Conservation (phyloP, 2,329 filamentous ascomycete genomes). For the Fusarium phyllophilum region DNA sequence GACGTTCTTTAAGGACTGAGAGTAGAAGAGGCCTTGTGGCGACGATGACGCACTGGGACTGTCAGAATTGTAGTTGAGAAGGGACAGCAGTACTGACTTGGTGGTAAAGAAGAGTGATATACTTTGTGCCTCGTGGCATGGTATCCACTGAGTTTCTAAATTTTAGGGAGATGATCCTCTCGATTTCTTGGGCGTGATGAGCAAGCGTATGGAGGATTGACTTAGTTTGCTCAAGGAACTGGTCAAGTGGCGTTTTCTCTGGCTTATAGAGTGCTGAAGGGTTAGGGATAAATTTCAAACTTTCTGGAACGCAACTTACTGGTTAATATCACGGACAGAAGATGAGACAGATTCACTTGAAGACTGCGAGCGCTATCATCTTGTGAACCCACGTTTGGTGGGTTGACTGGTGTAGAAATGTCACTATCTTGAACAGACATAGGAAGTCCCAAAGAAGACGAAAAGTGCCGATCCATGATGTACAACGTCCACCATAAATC, state of each 20-base stretch:
- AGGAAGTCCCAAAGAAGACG: constrained; percentile 51
- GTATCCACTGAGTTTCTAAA: constrained; percentile 49
- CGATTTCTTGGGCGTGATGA: constrained; percentile 52
- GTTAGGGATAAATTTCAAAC: neutral
- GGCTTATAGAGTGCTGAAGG: constrained; percentile 49
- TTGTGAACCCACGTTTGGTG: constrained; percentile 41
- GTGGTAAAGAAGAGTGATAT: constrained; percentile 53
- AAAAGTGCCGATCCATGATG: constrained; percentile 54
- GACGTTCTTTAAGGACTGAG: constrained; percentile 51
- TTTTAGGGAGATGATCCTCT: constrained; percentile 49
- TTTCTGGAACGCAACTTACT: constrained; percentile 39
- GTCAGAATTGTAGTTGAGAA: neutral
- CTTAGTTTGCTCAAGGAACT: constrained; percentile 51
- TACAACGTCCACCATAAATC: constrained; percentile 56
- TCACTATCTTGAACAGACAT: constrained; percentile 52
- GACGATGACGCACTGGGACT: constrained; percentile 50
- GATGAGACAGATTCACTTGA: constrained; percentile 50
- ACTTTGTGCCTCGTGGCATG: constrained; percentile 51
- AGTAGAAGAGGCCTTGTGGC: constrained; percentile 53
- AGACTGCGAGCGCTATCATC: constrained; percentile 47
- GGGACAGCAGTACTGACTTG: constrained; percentile 41
- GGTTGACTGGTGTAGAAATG: constrained; percentile 49
- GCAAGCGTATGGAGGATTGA: constrained; percentile 51
- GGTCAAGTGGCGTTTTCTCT: constrained; percentile 46
- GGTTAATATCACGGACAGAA: constrained; percentile 50